Conservation (phyloP, 2,329 filamentous ascomycete species). For the Pseudocercospora fuligena region DNA sequence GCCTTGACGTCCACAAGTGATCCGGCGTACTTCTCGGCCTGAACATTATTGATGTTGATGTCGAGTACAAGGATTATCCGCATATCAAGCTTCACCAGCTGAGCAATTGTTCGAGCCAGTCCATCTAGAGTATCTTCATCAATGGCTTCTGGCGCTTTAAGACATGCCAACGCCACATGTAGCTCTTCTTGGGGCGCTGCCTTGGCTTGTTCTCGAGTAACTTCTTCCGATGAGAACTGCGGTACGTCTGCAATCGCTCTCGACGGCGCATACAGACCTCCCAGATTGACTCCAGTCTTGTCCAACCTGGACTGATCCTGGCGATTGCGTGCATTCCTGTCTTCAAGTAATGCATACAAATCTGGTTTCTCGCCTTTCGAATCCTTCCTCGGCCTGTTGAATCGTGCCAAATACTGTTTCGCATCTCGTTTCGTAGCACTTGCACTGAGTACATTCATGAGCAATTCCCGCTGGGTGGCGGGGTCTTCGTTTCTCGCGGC, state of each 20-base stretch:
- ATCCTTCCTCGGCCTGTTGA: conserved; percentile 57
- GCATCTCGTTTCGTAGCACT: conserved; percentile 92
- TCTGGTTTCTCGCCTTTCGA: conserved; percentile 42
- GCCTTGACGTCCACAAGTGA: conserved; percentile 23
- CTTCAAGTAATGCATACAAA: conserved; percentile 27
- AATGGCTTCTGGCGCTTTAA: conserved; percentile 73
- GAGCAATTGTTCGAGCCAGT: conserved; percentile 80
- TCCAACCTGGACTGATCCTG: conserved; percentile 38
- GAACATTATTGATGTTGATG: conserved; percentile 51
- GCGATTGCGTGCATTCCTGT: conserved; percentile 31
- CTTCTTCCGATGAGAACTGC: conserved; percentile 62
- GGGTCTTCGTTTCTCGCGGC: conserved; percentile 30
- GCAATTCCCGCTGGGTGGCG: conserved; percentile 64
- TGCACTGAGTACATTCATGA: conserved; percentile 83
- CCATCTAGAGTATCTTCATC: conserved; percentile 72
- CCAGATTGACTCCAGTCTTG: conserved; percentile 62
- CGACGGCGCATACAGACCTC: conserved; percentile 63
- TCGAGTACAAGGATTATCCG: conserved; percentile 83
- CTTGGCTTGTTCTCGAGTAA: conserved; percentile 42
- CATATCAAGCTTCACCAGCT: conserved; percentile 81
- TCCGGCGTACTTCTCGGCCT: conserved; percentile 15
- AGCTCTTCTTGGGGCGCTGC: conserved; percentile 51
- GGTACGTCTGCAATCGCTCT: conserved; percentile 63
- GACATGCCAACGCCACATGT: conserved; percentile 84
- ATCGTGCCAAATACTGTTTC: conserved; percentile 87